Evolutionary conservation across 129 eudicot genomes (phyloP).

Genomic region (Chrysanthemum seticuspe): DNA sequence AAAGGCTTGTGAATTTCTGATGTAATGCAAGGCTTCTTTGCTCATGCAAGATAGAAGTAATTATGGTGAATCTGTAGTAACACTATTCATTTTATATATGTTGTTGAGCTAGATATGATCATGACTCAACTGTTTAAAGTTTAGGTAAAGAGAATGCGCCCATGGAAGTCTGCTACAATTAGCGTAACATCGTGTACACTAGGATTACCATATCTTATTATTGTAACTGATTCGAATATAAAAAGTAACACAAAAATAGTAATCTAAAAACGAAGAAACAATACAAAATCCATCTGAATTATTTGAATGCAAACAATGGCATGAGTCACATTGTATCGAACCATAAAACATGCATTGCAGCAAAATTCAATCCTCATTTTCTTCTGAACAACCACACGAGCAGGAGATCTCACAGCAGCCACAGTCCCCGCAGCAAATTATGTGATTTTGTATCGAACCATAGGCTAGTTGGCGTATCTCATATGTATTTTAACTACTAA

Average conservation of each 20-base stretch:
- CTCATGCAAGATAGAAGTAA: no score
- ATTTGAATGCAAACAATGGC: conserved; percentile 9
- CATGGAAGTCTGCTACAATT: neutral
- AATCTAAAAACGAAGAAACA: neutral
- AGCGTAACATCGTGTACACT: neutral
- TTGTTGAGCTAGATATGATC: no score
- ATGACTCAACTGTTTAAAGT: no score
- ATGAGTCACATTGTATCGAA: neutral
- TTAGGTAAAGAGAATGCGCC: neutral
- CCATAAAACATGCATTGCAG: neutral
- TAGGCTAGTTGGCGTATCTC: no score
- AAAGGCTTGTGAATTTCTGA: no score
- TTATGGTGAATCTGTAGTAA: no score
- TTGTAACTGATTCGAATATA: neutral
- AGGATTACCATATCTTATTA: neutral
- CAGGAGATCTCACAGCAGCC: neutral
- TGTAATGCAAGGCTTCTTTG: no score
- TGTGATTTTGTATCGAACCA: no score
- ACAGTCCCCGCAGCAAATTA: neutral
- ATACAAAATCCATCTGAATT: neutral
- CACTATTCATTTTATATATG: no score
- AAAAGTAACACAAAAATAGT: neutral
- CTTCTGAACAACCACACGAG: neutral
- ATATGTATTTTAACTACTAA: no score
- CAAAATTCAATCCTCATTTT: neutral